Evolutionary conservation across 768 basidiomycete genomes (phyloP), one percentile per base, ranked within the genome.

Genomic region (Podaxis carcinomalis): DNA sequence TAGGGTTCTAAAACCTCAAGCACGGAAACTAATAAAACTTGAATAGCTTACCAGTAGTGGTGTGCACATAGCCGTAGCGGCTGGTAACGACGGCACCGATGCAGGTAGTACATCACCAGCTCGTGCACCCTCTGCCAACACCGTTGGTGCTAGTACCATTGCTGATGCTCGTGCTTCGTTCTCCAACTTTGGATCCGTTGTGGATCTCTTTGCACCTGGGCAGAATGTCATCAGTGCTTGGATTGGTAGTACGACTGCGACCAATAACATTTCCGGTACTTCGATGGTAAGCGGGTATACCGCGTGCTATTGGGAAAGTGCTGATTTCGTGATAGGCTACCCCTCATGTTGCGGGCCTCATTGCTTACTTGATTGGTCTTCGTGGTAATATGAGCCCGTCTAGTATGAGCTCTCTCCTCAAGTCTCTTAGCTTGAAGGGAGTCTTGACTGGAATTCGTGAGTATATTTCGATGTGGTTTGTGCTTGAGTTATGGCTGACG

Each of bases 141-240:
- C 78, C 23, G 75, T 80, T 40, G 79, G 75, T 40, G 75, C 78
- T 9, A 69, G 65, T 16, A 71, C 67, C 47, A 77, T 80, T 64
- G 62, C 64, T 6, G 78, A 77, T 52, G 64, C 65, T 3, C 67
- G 73, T 5, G 70, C 74, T 27, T 68, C 61, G 4, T 77, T 72
- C 73, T 78, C 77, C 53, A 78, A 79, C 69, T 77, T 67, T 53
- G 79, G 79, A n/a, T n/a, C 68, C n/a, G 64, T 71, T 47, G 73
- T 80, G 61, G 74, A 78, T 61, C 59, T 79, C 63, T 77, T 76
- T 58, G 79, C 77, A 7, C 77, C 78, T 35, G 79, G 78, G 19
- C 53, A 59, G 9, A 64, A 68, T 55, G 64, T 79, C 47, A 72
- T 70, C 51, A 70, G 68, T 61, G 54, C 74, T 10, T 71, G 73